Percentiles rank a stretch among this genome's conserved stretches.
Evolutionary conservation across 768 basidiomycete genomes (phyloP).

Genomic region (Pisolithus tinctorius): DNA sequence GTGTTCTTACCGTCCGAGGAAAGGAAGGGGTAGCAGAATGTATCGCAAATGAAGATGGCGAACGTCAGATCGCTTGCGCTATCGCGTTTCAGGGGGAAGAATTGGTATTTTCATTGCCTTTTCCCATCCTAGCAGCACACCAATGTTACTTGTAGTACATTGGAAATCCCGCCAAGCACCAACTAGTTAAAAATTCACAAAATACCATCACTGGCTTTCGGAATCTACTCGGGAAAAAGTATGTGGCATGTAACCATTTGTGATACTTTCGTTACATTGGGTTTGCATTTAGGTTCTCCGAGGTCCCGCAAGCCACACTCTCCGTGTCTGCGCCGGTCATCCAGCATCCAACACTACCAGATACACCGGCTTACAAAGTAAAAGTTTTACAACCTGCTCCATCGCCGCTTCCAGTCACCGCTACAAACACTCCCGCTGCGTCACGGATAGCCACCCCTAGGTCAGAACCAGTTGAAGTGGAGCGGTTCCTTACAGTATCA

Average conservation of each 20-base stretch:
- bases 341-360: slow-evolving; percentile 63
- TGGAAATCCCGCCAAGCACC: slow-evolving; percentile 89
- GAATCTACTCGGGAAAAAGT: slow-evolving; percentile 91
- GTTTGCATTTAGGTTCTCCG: slow-evolving; percentile 55
- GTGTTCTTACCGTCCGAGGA: neutral
- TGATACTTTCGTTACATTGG: neutral
- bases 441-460: slow-evolving; percentile 67
- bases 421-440: slow-evolving; percentile 53
- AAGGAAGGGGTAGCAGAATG: slow-evolving; percentile 90
- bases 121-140: neutral
- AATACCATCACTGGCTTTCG: slow-evolving; percentile 96
- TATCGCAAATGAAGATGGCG: slow-evolving; percentile 98
- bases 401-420: slow-evolving; percentile 51
- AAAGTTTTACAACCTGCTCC: slow-evolving; percentile 76
- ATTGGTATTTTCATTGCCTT: slow-evolving; percentile 48
- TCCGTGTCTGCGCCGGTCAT: slow-evolving; percentile 64
- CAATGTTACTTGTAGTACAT: slow-evolving; percentile 60
- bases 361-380: slow-evolving; percentile 80
- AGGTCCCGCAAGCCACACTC: slow-evolving; percentile 49
- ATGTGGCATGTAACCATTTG: slow-evolving; percentile 15
- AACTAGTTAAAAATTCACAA: slow-evolving; percentile 89
- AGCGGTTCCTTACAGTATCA: slow-evolving; percentile 71
- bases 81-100: slow-evolving; percentile 89
- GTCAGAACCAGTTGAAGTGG: slow-evolving; percentile 58
- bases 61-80: slow-evolving; percentile 94